These are phyloP conservation scores for Fusarium sp. DNA, from an alignment of 2,329 filamentous ascomycete species.

Conservation along the genomic window DNA sequence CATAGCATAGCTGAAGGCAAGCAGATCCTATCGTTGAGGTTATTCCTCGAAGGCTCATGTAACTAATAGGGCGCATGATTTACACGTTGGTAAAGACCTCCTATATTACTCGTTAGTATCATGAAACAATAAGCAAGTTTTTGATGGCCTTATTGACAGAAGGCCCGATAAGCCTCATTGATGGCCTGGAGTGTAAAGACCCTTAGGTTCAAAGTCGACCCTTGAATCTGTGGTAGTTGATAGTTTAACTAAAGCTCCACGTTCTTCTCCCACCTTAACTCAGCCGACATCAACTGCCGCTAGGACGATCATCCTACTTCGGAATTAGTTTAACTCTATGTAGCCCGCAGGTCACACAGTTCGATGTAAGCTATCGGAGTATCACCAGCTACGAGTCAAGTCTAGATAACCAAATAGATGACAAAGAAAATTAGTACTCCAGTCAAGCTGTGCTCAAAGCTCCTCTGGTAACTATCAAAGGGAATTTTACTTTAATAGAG, in stretches of 20 bases:
- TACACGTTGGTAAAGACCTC: no score
- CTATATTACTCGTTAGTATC: no score
- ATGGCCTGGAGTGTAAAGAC: no score
- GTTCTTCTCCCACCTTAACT: neutral
- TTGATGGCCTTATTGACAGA: fast-evolving
- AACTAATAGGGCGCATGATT: no score
- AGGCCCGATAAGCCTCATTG: neutral
- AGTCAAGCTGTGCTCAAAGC: neutral
- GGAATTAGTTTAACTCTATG: neutral
- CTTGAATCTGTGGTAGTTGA: neutral
- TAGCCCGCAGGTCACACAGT: no score
- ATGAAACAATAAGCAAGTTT: neutral
- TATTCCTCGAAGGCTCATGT: neutral
- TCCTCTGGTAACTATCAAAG: neutral
- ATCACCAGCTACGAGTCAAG: no score
- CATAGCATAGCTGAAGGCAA: neutral
- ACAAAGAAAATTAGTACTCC: neutral
- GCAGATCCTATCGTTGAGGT: neutral
- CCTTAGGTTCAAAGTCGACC: no score
- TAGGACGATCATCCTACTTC: no score
- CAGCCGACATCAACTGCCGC: no score
- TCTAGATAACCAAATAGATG: no score
- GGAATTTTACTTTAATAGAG: neutral
- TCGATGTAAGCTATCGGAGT: fast-evolving
- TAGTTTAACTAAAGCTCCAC: no score